Conservation (phyloP, 805 yeast species). For the Zygoascus flipseniorum region DNA sequence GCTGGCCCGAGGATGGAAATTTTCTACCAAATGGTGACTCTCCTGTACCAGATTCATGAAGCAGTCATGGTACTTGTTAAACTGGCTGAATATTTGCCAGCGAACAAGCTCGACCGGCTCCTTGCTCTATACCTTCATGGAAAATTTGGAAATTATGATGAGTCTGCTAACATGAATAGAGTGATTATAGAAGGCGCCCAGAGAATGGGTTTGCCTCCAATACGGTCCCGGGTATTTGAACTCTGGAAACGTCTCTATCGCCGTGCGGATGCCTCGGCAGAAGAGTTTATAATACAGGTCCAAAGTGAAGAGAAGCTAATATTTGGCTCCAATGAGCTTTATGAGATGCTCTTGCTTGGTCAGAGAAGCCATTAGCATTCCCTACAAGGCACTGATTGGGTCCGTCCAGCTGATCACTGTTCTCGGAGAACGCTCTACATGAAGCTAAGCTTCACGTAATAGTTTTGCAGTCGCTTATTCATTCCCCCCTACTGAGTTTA, state of each 20-base stretch:
- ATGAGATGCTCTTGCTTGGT: conserved; percentile 6
- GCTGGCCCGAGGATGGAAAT: background rate
- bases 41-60: conserved; percentile 5
- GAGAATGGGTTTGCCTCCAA: conserved; percentile 2
- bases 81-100: background rate
- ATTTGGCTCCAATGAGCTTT: conserved; percentile 8
- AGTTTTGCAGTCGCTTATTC: too few species aligned
- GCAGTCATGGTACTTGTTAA: conserved; percentile 6
- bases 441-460: too few species aligned
- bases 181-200: background rate
- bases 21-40: background rate
- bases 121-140: conserved; percentile 10
- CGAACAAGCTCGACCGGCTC: conserved; percentile 1
- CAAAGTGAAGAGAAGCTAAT: conserved; percentile 7
- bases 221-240: conserved; percentile 2
- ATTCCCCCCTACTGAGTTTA: too few species aligned
- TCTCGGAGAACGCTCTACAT: too few species aligned
- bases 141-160: conserved; percentile 9
- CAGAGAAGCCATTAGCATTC: background rate
- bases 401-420: too few species aligned
- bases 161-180: background rate
- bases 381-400: too few species aligned
- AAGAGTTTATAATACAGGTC: conserved; percentile 4
- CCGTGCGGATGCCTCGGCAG: conserved; percentile 6
- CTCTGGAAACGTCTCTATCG: conserved; percentile 7